A percentile compares a stretch with the other conserved stretches of the same genome.
Conservation (phyloP, 2,329 filamentous ascomycete genomes). For the Geoglossum cookeanum region DNA sequence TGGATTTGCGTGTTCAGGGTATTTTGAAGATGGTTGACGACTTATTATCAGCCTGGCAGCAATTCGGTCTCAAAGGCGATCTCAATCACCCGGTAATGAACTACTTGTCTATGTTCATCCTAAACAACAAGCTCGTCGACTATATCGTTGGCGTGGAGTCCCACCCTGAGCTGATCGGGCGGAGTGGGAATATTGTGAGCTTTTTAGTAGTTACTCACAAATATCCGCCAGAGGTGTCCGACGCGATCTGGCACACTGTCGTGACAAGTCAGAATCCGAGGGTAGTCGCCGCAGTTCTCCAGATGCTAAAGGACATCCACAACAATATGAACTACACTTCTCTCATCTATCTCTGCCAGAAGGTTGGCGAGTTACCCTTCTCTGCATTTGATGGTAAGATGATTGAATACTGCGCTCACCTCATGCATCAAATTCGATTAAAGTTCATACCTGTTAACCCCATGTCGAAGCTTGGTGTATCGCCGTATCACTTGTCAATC, state of each 20-base stretch:
- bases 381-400: conserved; percentile 42
- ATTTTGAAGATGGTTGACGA: conserved; percentile 54
- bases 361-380: conserved; percentile 45
- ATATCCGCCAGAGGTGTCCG: conserved; percentile 53
- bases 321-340: conserved; percentile 23
- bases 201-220: conserved; percentile 66
- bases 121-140: conserved; percentile 52
- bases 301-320: conserved; percentile 38
- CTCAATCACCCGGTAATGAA: conserved; percentile 36
- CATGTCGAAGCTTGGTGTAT: conserved; percentile 18
- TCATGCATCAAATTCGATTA: conserved; percentile 31
- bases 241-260: conserved; percentile 70
- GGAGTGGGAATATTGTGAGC: conserved; percentile 67
- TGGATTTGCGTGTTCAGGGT: conserved; percentile 72
- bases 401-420: conserved; percentile 38
- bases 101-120: conserved; percentile 50
- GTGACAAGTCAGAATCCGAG: conserved; percentile 65
- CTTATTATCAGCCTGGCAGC: conserved; percentile 47
- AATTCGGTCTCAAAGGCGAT: conserved; percentile 12
- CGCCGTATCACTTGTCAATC: conserved; percentile 37
- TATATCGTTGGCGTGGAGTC: conserved; percentile 84
- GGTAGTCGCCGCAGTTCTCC: conserved; percentile 60
- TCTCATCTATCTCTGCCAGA: conserved; percentile 49
- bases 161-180: conserved; percentile 71
- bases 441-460: conserved; percentile 21